Percentiles rank a stretch among this genome's conserved stretches.
Evolutionary conservation across 108 stramenopile genomes (phyloP).

Genomic region (Nitzschia inconspicua): DNA sequence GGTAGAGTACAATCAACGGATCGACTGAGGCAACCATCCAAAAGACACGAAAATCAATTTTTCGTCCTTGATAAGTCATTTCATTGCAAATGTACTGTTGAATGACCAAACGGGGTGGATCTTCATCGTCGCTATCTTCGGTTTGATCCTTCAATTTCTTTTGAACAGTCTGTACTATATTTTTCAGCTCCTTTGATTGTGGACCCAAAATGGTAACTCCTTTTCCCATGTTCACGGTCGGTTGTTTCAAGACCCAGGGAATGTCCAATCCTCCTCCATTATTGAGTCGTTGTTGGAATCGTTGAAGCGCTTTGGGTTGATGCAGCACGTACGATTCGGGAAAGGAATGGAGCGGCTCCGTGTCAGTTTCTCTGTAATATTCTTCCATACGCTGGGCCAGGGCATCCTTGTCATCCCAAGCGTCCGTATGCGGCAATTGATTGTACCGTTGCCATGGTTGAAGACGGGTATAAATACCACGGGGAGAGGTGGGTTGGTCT

Average conservation of each 20-base stretch:
- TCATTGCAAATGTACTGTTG: constrained; percentile 39
- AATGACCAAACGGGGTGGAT: not conserved
- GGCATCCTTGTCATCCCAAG: not conserved
- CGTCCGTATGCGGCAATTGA: not conserved
- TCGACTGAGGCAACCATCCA: constrained; percentile 23
- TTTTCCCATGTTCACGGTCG: constrained; percentile 19
- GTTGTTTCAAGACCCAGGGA: constrained; percentile 29
- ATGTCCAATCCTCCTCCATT: constrained; percentile 8
- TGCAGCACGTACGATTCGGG: constrained; percentile 18
- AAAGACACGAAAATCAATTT: constrained; percentile 30
- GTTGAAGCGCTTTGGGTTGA: not conserved
- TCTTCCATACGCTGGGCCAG: not conserved
- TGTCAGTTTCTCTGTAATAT: not conserved
- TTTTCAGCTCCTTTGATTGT: not conserved
- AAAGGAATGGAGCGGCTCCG: not conserved
- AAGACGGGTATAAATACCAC: not conserved
- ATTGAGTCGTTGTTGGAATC: constrained; percentile 4
- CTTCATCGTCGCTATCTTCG: too few species aligned
- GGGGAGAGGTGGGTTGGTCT: not conserved
- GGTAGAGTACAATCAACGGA: constrained; percentile 30
- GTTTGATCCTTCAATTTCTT: too few species aligned
- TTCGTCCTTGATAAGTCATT: constrained; percentile 11
- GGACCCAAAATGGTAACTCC: constrained; percentile 33
- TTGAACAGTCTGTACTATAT: too few species aligned
- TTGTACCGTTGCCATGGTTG: not conserved